Evolutionary conservation across 257 asterid genomes (phyloP).

Genomic region (Vinca minor): DNA sequence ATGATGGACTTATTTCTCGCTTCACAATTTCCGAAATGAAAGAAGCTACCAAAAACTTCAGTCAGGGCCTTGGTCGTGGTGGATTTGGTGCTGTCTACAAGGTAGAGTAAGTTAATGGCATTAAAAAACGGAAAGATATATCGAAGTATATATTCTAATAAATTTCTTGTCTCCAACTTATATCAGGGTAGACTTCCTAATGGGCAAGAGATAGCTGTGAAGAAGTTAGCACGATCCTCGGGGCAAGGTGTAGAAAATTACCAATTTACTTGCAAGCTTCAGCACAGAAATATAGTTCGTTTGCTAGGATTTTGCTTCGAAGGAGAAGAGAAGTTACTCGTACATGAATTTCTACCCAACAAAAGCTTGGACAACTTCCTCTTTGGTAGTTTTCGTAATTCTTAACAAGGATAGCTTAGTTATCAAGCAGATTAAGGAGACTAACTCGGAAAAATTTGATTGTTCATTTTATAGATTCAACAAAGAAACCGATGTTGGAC

Average conservation of each 20-base stretch:
- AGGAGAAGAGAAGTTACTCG: not conserved
- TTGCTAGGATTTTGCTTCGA: not conserved
- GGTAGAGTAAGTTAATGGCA: conserved; percentile 10
- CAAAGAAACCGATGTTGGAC: conserved; percentile 6
- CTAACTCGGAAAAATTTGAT: not conserved
- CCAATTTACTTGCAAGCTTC: not conserved
- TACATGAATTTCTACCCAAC: not conserved
- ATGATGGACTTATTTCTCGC: not conserved
- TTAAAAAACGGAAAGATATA: not conserved
- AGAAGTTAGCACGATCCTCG: conserved; percentile 11
- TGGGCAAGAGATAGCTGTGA: conserved; percentile 22
- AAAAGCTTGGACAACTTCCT: not conserved
- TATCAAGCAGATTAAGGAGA: no score
- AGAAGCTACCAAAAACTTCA: not conserved
- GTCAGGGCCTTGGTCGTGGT: conserved; percentile 6
- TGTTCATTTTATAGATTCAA: not conserved
- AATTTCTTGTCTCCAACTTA: not conserved
- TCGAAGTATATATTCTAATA: not conserved
- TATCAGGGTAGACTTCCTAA: conserved; percentile 18
- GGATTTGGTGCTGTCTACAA: conserved; percentile 34
- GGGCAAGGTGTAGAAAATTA: not conserved
- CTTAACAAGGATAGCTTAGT: not conserved
- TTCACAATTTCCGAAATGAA: not conserved
- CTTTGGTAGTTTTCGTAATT: not conserved
- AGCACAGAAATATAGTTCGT: not conserved